Conservation (phyloP, 208 protist species). For the Trypanosoma scelopori region DNA sequence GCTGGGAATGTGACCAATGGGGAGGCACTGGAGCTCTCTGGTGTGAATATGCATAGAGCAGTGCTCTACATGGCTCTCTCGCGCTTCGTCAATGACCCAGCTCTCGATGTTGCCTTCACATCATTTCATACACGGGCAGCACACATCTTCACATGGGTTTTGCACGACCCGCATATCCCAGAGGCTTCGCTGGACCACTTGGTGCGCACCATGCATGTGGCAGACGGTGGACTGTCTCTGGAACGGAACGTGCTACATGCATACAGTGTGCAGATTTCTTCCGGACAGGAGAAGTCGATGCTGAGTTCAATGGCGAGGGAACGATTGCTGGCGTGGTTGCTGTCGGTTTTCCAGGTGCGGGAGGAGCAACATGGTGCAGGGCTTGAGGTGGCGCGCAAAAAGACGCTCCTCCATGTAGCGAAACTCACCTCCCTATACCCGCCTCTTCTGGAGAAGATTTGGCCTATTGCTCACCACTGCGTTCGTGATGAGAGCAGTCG, state of each 20-base stretch:
- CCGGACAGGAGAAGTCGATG: conserved; percentile 41
- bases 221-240: conserved; percentile 24
- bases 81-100: not conserved
- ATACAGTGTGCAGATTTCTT: conserved; percentile 41
- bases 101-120: conserved; percentile 19
- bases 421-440: conserved; percentile 51
- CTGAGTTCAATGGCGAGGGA: conserved; percentile 46
- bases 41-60: conserved; percentile 10
- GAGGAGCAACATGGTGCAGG: conserved; percentile 42
- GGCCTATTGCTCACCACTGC: conserved; percentile 66
- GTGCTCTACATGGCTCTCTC: conserved; percentile 32
- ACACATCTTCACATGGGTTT: conserved; percentile 53
- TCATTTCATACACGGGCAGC: conserved; percentile 64
- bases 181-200: conserved; percentile 32
- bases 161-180: conserved; percentile 14
- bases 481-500: conserved; percentile 67
- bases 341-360: conserved; percentile 63
- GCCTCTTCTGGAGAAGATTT: conserved; percentile 59
- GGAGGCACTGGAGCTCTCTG: not conserved
- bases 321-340: conserved; percentile 53
- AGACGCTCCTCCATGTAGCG: conserved; percentile 52
- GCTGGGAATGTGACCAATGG: not conserved
- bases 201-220: conserved; percentile 24
- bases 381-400: conserved; percentile 48
- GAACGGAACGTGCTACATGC: conserved; percentile 34